Conservation (phyloP, 768 basidiomycete species). For the Suillus decipiens region DNA sequence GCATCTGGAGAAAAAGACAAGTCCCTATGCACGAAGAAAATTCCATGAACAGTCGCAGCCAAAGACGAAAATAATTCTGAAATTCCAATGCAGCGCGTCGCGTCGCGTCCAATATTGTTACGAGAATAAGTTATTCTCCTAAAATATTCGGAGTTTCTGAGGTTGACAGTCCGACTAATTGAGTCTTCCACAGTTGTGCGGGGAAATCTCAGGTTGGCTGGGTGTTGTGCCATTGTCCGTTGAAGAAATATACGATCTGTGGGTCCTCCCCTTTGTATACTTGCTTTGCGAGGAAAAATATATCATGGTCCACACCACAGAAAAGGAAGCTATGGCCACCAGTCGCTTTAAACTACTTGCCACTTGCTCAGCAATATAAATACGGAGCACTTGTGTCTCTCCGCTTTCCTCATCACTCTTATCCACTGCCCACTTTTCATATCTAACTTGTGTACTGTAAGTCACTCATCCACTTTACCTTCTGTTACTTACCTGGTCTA, state of each 20-base stretch:
- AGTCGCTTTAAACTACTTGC: neutral
- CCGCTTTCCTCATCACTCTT: no score
- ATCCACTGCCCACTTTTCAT: neutral
- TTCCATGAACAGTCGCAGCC: neutral
- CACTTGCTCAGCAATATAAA: neutral
- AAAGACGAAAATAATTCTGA: neutral
- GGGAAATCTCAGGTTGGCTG: neutral
- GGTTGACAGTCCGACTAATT: neutral
- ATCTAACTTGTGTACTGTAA: neutral
- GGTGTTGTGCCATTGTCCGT: neutral
- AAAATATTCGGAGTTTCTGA: neutral
- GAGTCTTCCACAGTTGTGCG: neutral
- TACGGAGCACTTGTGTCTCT: neutral
- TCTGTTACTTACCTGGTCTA: neutral
- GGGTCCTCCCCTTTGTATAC: neutral
- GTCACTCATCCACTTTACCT: neutral
- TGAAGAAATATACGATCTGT: neutral
- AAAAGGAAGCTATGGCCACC: neutral
- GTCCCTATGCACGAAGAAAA: neutral
- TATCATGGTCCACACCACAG: neutral
- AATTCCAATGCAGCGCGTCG: no score
- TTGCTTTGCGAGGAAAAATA: neutral
- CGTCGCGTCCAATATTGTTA: no score
- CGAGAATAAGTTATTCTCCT: no score
- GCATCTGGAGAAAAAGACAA: neutral